Evolutionary conservation across 345 rosid genomes (phyloP).

Genomic region (Sisymbrium altissimum): DNA sequence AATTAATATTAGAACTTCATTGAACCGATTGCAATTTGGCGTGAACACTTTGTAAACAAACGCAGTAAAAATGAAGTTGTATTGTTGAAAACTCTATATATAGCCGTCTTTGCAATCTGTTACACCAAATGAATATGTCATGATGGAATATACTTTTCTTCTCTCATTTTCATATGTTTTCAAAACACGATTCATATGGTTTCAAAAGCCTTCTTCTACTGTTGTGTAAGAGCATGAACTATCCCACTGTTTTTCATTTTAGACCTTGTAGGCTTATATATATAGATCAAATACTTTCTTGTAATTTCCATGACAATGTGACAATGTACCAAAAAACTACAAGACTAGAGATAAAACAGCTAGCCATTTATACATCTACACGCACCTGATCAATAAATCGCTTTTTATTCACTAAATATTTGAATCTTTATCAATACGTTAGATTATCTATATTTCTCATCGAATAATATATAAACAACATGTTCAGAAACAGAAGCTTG

Average conservation of each 20-base stretch:
- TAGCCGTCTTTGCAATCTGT: too few species aligned
- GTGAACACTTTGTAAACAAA: too few species aligned
- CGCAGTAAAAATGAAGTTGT: too few species aligned
- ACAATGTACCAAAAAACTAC: not conserved
- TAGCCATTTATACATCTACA: not conserved
- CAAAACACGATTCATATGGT: not conserved
- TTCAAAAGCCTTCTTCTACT: not conserved
- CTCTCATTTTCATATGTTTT: not conserved
- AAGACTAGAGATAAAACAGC: not conserved
- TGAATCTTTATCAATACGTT: not conserved
- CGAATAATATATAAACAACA: not conserved
- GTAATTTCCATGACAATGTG: not conserved
- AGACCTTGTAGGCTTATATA: not conserved
- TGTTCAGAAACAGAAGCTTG: not conserved
- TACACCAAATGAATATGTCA: not conserved
- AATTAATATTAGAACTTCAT: too few species aligned
- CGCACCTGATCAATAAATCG: not conserved
- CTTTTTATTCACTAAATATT: not conserved
- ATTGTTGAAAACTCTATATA: too few species aligned
- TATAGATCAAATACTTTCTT: not conserved
- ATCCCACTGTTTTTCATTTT: too few species aligned
- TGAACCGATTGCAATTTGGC: too few species aligned
- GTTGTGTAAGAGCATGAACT: not conserved
- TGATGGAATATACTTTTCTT: not conserved
- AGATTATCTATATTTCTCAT: not conserved